Base-by-base conservation (phyloP, 805 yeast species). In the Peterozyma xylosa region DNA sequence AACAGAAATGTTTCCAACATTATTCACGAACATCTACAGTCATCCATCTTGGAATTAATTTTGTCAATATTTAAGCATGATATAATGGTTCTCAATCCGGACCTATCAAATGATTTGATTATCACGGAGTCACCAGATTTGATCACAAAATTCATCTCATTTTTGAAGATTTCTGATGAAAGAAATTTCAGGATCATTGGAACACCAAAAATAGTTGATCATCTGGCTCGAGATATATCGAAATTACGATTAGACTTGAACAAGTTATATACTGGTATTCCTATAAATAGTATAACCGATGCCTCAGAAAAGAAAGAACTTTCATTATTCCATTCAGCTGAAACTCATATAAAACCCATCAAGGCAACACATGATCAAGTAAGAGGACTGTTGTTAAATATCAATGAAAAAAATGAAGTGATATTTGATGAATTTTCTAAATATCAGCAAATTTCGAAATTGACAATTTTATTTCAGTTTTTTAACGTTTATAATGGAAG, bases 161-260 rank as follows among this genome's bases (percentile, higher is more conserved):
- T 11, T 32, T 32, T 32, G 15, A 14, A 32, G 9, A 32, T 32
- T 32, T 14, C 34, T 5, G 13, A 13, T 9, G 34, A 37, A 6
- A 29, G 29, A 11, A 29, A 34, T 14, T 36, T 16, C 30, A 30
- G 14, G 11, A 14, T 41, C 5, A 33, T 41, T 16, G 37, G 41
- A 13, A 41, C 37, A 5, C 47, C 47, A 2, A 34, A 40, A 17
- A 16, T 37, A 1, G 7, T 37, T 4, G 47, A 45, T 37, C 41
- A 27, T 21, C 5, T 7, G 7, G 35, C 32, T 10, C 16, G 44
- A 7, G 42, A 41, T 18, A 15, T 45, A 11, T 45, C 47, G 11
- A 45, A 45, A 30, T 37, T 41, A 15, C 37, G 47, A 34, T 42
- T 33, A n/a, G 39, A 41, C 29, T 41, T 41, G 33, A 40, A 37